phyloP scores from a whole-genome alignment of 768 basidiomycete genomes.

The Tylopilus balloui region DNA sequence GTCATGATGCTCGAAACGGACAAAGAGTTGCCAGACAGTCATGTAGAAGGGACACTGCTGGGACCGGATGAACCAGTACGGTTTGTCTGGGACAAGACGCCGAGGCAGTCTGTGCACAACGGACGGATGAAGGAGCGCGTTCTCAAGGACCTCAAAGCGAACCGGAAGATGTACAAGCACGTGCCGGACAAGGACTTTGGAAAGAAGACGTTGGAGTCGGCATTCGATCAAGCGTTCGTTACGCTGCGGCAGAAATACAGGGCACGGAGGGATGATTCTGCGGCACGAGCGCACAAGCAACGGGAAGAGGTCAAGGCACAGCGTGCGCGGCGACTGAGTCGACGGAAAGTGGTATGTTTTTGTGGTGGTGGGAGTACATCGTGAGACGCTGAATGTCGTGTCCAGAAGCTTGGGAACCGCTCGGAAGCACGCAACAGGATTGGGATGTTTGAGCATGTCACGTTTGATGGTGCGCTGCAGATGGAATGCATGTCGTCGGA shows the following conservation, averaged over 20 bases:
- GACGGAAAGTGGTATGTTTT: conserved; percentile 58
- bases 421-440: conserved; percentile 54
- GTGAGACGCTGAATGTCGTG: not conserved
- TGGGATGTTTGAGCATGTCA: conserved; percentile 51
- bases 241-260: conserved; percentile 67
- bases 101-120: conserved; percentile 72
- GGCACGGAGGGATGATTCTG: conserved; percentile 48
- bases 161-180: conserved; percentile 54
- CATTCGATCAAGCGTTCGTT: conserved; percentile 68
- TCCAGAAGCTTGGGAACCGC: conserved; percentile 61
- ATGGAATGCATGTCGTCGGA: conserved; percentile 79
- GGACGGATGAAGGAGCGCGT: conserved; percentile 64
- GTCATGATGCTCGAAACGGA: conserved; percentile 55
- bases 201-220: conserved; percentile 54
- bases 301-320: conserved; percentile 61
- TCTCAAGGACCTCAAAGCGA: conserved; percentile 54
- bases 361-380: no score
- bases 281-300: conserved; percentile 42
- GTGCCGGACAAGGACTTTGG: conserved; percentile 63
- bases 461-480: conserved; percentile 67
- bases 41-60: conserved; percentile 49
- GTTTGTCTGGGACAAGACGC: conserved; percentile 78
- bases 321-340: conserved; percentile 53
- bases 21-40: conserved; percentile 57
- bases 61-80: conserved; percentile 53